Evolutionary conservation across 2,329 filamentous ascomycete species (phyloP).

Genomic region (Trichoderma koningiopsis): DNA sequence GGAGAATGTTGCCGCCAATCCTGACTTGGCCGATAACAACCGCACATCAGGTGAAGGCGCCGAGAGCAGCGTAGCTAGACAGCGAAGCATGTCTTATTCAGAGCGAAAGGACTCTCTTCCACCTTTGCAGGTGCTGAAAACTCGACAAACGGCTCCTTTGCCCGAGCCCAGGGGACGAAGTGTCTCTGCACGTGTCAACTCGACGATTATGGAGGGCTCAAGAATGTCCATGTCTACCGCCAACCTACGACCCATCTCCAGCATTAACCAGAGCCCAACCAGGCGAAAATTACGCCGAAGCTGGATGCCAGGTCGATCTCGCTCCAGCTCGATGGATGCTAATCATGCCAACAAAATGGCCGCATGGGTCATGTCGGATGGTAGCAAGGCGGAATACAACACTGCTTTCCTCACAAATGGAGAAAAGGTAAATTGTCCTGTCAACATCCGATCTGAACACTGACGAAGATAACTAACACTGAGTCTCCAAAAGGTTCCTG

Average conservation of each 20-base stretch:
- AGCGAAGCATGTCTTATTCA: constrained; percentile 41
- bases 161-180: constrained; percentile 48
- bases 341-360: constrained; percentile 32
- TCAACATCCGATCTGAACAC: background rate
- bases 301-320: constrained; percentile 57
- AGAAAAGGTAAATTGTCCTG: constrained; percentile 52
- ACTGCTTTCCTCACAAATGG: constrained; percentile 52
- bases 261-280: constrained; percentile 48
- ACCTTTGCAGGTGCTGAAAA: constrained; percentile 30
- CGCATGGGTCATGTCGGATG: constrained; percentile 60
- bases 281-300: constrained; percentile 53
- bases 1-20: background rate
- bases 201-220: constrained; percentile 36
- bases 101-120: constrained; percentile 32
- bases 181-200: constrained; percentile 51
- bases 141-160: constrained; percentile 38
- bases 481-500: constrained; percentile 53
- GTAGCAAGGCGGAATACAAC: constrained; percentile 59
- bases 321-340: constrained; percentile 51
- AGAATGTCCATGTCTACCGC: constrained; percentile 37
- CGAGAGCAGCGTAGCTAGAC: constrained; percentile 27
- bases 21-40: background rate
- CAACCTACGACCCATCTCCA: constrained; percentile 31
- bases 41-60: background rate
- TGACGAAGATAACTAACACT: background rate